Conservation (phyloP, 805 yeast species). For the Cyberlindnera subsufficiens region DNA sequence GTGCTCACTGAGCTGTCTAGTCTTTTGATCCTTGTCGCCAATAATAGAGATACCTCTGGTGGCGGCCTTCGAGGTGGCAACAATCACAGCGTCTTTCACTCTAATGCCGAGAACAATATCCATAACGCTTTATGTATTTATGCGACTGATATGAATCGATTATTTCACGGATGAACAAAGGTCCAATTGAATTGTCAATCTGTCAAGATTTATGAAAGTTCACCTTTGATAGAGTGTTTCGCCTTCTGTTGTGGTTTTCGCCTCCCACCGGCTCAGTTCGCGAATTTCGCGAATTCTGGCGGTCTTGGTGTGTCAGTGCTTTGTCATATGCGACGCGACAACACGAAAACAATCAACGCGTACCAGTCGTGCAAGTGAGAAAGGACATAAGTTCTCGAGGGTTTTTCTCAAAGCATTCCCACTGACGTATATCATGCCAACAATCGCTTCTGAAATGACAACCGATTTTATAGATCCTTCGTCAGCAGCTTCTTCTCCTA, state of each 20-base stretch:
- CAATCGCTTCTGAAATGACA: slow-evolving; percentile 8
- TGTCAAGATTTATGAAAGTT: slow-evolving; percentile 1
- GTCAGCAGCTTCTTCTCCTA: slow-evolving; percentile 21
- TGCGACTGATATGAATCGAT: too few species aligned
- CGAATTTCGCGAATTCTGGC: too few species aligned
- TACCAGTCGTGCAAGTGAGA: too few species aligned
- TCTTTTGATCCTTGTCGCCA: slow-evolving; percentile 76
- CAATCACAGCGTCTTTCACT: slow-evolving; percentile 71
- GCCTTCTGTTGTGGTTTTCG: too few species aligned
- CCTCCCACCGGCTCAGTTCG: too few species aligned
- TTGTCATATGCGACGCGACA: too few species aligned
- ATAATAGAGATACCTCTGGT: slow-evolving; percentile 85
- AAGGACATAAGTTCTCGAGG: too few species aligned
- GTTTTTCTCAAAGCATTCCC: too few species aligned
- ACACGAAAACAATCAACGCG: too few species aligned
- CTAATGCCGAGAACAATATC: slow-evolving; percentile 87
- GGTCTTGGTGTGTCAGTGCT: too few species aligned
- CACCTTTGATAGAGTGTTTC: too few species aligned
- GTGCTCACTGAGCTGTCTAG: slow-evolving; percentile 66
- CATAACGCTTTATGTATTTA: slow-evolving; percentile 38
- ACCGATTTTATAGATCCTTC: slow-evolving; percentile 12
- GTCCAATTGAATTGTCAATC: neutral
- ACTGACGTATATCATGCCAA: slow-evolving; percentile 14
- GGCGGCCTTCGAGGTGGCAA: slow-evolving; percentile 93
- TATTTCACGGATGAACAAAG: slow-evolving; percentile 1